Conservation (phyloP, 768 basidiomycete genomes). For the Phanerochaete sordida region DNA sequence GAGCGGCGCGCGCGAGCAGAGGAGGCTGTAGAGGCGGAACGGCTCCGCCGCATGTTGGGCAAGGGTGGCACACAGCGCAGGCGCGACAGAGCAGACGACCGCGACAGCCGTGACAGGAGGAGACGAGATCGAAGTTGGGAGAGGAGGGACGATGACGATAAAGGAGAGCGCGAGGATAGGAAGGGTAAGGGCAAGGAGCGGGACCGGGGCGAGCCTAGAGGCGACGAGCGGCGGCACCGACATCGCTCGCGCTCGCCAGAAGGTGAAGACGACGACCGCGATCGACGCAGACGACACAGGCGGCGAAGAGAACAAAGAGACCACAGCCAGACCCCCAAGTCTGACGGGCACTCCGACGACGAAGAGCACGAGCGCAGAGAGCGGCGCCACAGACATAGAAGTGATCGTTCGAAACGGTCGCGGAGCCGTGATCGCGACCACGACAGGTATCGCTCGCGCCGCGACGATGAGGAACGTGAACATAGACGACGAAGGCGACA, state of each 20-base stretch:
- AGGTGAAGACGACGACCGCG: conserved; percentile 18
- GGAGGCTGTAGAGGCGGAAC: conserved; percentile 72
- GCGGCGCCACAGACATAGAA: background rate
- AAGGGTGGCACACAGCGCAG: conserved; percentile 31
- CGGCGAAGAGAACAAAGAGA: background rate
- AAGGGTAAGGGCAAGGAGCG: conserved; percentile 31
- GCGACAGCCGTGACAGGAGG: conserved; percentile 40
- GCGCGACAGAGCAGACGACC: conserved; percentile 38
- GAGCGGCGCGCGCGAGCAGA: conserved; percentile 67
- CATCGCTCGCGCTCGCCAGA: conserved; percentile 27
- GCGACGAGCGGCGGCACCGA: conserved; percentile 21
- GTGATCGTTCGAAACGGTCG: conserved; percentile 1
- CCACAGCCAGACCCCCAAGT: background rate
- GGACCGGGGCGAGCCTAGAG: conserved; percentile 15
- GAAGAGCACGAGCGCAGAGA: conserved; percentile 2
- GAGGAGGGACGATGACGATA: conserved; percentile 41
- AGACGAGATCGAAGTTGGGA: conserved; percentile 52
- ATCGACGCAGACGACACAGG: conserved; percentile 16
- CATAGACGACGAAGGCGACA: background rate
- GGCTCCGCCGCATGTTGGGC: conserved; percentile 38
- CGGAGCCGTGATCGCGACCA: background rate
- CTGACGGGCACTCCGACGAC: background rate
- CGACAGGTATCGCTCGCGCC: background rate
- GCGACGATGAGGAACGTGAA: background rate
- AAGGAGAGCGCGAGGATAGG: conserved; percentile 32